These are phyloP conservation scores for Arthrinium puccinioides DNA, from an alignment of 2,329 filamentous ascomycete genomes.

Conservation along the genomic window DNA sequence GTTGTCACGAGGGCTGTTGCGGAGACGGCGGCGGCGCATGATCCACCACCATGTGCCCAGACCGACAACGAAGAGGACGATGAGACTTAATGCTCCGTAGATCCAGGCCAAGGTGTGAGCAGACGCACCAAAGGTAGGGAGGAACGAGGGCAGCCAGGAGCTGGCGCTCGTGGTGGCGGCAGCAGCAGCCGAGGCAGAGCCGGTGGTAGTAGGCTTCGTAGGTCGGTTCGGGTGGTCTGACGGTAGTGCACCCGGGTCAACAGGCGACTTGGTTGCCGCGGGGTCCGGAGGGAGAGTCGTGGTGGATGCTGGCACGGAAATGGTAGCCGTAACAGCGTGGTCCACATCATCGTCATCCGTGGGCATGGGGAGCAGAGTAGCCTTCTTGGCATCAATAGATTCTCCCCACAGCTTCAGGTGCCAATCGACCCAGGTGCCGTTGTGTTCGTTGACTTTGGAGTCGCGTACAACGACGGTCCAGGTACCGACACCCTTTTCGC, in stretches of 20 bases:
- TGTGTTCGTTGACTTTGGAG: conserved; percentile 66
- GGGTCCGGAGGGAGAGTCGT: conserved; percentile 48
- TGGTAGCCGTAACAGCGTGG: conserved; percentile 61
- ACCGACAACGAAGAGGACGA: conserved; percentile 73
- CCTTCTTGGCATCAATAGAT: conserved; percentile 66
- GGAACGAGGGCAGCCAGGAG: conserved; percentile 75
- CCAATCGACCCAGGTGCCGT: conserved; percentile 82
- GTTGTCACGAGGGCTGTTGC: conserved; percentile 67
- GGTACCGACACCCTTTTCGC: conserved; percentile 76
- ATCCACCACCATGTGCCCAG: conserved; percentile 78
- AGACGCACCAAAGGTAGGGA: conserved; percentile 85
- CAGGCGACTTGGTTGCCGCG: conserved; percentile 30
- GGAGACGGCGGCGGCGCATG: conserved; percentile 68
- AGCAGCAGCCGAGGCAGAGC: conserved; percentile 22
- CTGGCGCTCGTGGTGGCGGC: conserved; percentile 33
- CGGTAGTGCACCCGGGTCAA: conserved; percentile 31
- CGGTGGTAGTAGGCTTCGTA: conserved; percentile 32
- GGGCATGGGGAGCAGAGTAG: conserved; percentile 72
- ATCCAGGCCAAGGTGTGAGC: conserved; percentile 91
- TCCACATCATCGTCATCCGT: conserved; percentile 77
- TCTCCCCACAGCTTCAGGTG: conserved; percentile 93
- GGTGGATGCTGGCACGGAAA: conserved; percentile 51
- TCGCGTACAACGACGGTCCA: conserved; percentile 93
- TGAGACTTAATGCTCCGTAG: conserved; percentile 77
- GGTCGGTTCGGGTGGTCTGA: conserved; percentile 61